phyloP scores from a whole-genome alignment of 768 basidiomycete species.

The Mycena rebaudengoi region DNA sequence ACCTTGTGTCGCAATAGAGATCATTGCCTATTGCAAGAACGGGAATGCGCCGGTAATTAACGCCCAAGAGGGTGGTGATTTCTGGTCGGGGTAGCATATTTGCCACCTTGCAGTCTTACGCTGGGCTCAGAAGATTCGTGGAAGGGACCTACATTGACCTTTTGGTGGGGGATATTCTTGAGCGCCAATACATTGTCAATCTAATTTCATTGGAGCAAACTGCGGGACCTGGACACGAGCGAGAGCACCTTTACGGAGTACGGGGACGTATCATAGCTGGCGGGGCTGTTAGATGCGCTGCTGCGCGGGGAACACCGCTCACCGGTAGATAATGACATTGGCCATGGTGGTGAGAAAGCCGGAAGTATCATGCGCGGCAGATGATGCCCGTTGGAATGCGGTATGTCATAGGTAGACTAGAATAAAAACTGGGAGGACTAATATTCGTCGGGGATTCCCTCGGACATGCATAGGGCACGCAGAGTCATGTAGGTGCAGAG shows the following conservation, averaged over 20 bases:
- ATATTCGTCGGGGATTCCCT: too few relatives aligned
- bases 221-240: not conserved
- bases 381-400: not conserved
- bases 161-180: slow-evolving; percentile 57
- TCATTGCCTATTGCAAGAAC: slow-evolving; percentile 69
- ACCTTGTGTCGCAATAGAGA: slow-evolving; percentile 66
- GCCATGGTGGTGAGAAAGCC: slow-evolving; percentile 23
- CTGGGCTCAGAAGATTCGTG: too few relatives aligned
- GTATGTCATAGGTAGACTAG: not conserved
- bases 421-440: too few relatives aligned
- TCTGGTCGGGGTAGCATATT: slow-evolving; percentile 63
- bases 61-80: slow-evolving; percentile 58
- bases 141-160: slow-evolving; percentile 49
- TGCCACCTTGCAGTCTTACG: slow-evolving; percentile 50
- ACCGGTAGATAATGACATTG: slow-evolving; percentile 61
- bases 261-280: slow-evolving; percentile 63
- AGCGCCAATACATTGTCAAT: slow-evolving; percentile 59
- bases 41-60: slow-evolving; percentile 67
- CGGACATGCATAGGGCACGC: too few relatives aligned
- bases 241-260: slow-evolving; percentile 32
- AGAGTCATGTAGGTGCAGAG: not conserved
- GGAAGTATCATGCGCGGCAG: not conserved
- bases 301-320: slow-evolving; percentile 16
- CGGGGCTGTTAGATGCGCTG: not conserved
- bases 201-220: slow-evolving; percentile 43